These are phyloP conservation scores for Coemansia sp. DNA, from an alignment of 192 early-diverging fungal genomes.

Conservation along the genomic window DNA sequence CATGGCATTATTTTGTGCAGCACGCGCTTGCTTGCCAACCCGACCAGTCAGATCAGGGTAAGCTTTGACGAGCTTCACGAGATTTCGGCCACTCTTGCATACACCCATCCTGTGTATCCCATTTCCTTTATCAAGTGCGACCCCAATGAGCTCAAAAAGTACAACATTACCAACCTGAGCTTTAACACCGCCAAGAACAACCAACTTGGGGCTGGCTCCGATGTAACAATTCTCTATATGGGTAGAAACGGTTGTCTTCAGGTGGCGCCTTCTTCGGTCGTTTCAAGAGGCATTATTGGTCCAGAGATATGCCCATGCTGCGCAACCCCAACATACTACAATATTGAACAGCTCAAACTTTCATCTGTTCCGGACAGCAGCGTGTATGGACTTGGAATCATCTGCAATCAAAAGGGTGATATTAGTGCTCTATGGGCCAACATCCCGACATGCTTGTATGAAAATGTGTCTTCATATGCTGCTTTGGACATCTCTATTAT, in stretches of 20 bases:
- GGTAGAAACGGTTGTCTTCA: background rate
- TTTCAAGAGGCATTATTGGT: background rate
- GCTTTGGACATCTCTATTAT: slow-evolving; percentile 26
- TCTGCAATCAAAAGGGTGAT: slow-evolving; percentile 1
- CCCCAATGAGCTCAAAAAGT: background rate
- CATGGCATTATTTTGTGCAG: slow-evolving; percentile 1
- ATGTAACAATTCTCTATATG: background rate
- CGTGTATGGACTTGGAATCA: background rate
- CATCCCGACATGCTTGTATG: background rate
- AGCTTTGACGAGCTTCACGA: background rate
- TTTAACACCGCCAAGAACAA: background rate
- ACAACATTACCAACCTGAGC: background rate
- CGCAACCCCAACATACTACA: background rate
- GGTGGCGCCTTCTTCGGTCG: background rate
- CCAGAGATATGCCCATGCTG: background rate
- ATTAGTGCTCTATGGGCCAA: slow-evolving; percentile 2
- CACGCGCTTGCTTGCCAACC: background rate
- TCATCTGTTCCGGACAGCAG: background rate
- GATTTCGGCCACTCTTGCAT: background rate
- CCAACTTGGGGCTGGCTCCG: background rate
- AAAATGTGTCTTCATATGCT: background rate
- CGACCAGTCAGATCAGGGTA: background rate
- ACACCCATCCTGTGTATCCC: slow-evolving; percentile 5
- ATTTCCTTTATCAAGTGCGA: slow-evolving; percentile 5
- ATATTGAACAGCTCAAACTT: background rate